phyloP scores from a whole-genome alignment of 106 monocot species.

The Ottelia alismoides region DNA sequence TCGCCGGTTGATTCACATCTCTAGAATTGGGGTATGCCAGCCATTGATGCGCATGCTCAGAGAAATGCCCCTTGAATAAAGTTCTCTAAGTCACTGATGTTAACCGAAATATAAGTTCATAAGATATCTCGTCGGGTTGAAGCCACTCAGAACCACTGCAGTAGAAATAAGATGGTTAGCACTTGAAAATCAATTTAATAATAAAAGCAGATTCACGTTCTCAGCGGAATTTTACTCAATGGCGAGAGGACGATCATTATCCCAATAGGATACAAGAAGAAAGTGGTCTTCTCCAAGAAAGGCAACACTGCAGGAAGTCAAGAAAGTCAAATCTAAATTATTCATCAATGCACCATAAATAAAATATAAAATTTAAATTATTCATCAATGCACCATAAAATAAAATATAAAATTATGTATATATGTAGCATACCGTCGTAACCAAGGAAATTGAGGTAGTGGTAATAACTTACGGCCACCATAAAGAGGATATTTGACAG shows the following conservation, averaged over 20 bases:
- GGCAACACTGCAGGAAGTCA: conserved; percentile 62
- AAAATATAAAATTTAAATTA: too few species aligned
- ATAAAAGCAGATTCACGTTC: neutral
- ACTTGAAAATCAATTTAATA: neutral
- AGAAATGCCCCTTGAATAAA: too few species aligned
- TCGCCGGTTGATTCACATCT: too few species aligned
- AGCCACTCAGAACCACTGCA: conserved; percentile 79
- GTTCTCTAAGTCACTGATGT: too few species aligned
- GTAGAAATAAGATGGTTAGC: neutral
- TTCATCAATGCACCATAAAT: too few species aligned
- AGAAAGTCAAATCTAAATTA: conserved; percentile 2
- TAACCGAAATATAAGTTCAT: conserved; percentile 85
- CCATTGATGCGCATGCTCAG: too few species aligned
- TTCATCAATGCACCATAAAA: neutral
- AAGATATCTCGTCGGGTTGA: conserved; percentile 91
- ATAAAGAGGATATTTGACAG: conserved; percentile 86
- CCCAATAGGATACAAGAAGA: conserved; percentile 98
- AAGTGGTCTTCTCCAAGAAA: conserved; percentile 93
- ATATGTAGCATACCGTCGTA: conserved; percentile 60
- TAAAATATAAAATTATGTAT: neutral
- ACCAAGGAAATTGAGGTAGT: conserved; percentile 96
- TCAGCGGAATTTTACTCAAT: conserved; percentile 48
- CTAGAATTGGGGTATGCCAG: too few species aligned
- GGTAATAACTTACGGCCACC: conserved; percentile 82
- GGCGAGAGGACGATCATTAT: conserved; percentile 82